Percentiles rank a stretch among this genome's conserved stretches.
These are phyloP conservation scores for barley (Hordeum vulgare) DNA, from an alignment of 176 grass and related monocot genomes.

Conservation along the genomic window MorexV3_pseudomolecules_assembly NC_058520.1:465602894-465603393, in stretches of 20 bases:
- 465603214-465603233: constrained; percentile 70
- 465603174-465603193: constrained; percentile 43
- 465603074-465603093: constrained; percentile 61
- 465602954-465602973: background rate
- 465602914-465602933: constrained; percentile 77
- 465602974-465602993: background rate
- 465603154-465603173: constrained; percentile 56
- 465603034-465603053: background rate
- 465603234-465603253: constrained; percentile 84
- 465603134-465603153: constrained; percentile 61
- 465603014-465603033: background rate
- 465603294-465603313: background rate
- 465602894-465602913: constrained; percentile 78
- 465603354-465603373: constrained; percentile 38
- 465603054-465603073: constrained; percentile 70
- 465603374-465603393: constrained; percentile 50
- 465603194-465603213: constrained; percentile 67
- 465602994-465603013: background rate
- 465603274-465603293: too few relatives aligned
- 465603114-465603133: constrained; percentile 71
- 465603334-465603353: constrained; percentile 89
- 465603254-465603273: too few relatives aligned
- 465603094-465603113: constrained; percentile 68
- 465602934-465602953: constrained; percentile 45
- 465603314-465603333: constrained; percentile 2